A percentile compares a stretch with the other conserved stretches of the same genome.
These are phyloP conservation scores for Pascua sp. DNA, from an alignment of 1,284 basidiomycete species.

Conservation along the genomic window DNA sequence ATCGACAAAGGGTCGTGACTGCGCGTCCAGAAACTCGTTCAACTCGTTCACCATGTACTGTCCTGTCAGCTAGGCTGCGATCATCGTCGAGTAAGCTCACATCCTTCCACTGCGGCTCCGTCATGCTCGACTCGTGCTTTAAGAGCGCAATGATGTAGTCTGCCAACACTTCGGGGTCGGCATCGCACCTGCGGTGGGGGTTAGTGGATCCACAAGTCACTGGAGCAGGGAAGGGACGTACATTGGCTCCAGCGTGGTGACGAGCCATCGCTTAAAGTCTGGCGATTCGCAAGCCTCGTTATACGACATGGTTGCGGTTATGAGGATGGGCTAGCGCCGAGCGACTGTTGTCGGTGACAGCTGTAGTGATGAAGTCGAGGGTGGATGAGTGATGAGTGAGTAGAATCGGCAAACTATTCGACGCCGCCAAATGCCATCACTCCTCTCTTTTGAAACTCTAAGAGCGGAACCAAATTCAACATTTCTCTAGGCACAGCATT, in stretches of 20 bases:
- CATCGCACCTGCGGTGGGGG: constrained; percentile 72
- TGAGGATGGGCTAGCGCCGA: no score
- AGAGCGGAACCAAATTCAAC: no score
- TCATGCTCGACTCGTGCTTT: constrained; percentile 70
- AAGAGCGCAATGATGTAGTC: constrained; percentile 94
- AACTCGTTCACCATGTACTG: constrained; percentile 67
- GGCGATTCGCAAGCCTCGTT: constrained; percentile 34
- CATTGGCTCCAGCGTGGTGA: constrained; percentile 81
- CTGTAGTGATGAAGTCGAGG: no score
- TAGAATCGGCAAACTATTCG: no score
- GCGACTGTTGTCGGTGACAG: no score
- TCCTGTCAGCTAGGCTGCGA: constrained; percentile 1
- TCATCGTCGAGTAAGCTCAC: constrained; percentile 39
- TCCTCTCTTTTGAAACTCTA: no score
- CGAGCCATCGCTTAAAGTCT: constrained; percentile 62
- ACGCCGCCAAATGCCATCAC: no score
- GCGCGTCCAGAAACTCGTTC: constrained; percentile 87
- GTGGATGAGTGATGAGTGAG: no score
- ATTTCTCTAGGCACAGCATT: no score
- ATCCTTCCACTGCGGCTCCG: constrained; percentile 74
- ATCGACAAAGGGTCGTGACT: constrained; percentile 73
- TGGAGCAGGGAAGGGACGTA: constrained; percentile 44
- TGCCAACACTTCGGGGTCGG: constrained; percentile 86
- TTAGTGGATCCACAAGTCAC: not conserved
- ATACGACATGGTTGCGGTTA: constrained; percentile 27